Evolutionary conservation across 345 rosid species (phyloP).

Genomic region (Pelargonium nanum): DNA sequence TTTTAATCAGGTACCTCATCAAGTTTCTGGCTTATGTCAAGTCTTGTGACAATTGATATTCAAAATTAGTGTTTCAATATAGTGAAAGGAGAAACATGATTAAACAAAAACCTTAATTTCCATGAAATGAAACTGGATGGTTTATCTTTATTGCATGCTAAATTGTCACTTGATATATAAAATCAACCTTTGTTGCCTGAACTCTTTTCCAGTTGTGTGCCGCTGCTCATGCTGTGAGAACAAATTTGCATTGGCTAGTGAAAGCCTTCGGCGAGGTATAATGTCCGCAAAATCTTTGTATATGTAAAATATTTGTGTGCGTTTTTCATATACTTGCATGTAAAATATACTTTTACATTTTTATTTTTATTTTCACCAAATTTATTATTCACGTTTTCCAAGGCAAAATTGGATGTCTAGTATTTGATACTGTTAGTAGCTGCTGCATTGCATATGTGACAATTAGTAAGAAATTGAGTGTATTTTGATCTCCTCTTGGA

Average conservation of each 20-base stretch:
- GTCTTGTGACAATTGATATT: not conserved
- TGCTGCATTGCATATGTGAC: too few species aligned
- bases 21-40: too few species aligned
- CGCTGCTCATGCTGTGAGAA: conserved; percentile 78
- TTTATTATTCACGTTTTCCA: too few species aligned
- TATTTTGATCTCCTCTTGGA: too few species aligned
- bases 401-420: too few species aligned
- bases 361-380: too few species aligned
- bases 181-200: not conserved
- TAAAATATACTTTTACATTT: too few species aligned
- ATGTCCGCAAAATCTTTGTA: conserved; percentile 91
- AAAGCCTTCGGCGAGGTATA: conserved; percentile 78
- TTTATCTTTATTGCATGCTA: not conserved
- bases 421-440: too few species aligned
- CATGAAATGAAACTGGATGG: not conserved
- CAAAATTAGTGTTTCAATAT: too few species aligned
- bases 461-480: too few species aligned
- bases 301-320: conserved; percentile 18
- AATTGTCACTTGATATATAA: not conserved
- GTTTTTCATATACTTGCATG: too few species aligned
- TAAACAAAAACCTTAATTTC: not conserved
- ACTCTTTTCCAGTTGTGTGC: conserved; percentile 44
- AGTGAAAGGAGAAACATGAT: too few species aligned
- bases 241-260: conserved; percentile 92
- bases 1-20: conserved; percentile 61